Percentiles rank a stretch among this genome's conserved stretches.
Conservation (phyloP, 1,284 basidiomycete genomes). For the Thelephora terrestris region DNA sequence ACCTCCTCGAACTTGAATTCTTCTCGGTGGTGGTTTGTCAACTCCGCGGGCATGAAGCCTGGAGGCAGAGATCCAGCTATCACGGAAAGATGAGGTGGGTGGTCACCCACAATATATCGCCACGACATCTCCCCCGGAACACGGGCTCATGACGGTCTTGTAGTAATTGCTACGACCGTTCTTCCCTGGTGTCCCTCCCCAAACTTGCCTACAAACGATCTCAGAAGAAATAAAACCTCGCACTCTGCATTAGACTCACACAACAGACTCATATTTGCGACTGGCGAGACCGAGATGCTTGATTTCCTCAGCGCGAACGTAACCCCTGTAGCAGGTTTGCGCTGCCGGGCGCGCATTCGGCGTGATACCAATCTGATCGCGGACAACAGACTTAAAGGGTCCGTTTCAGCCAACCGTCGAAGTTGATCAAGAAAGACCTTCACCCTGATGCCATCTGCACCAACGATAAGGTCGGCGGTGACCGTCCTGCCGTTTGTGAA, state of each 20-base stretch:
- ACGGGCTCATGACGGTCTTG: constrained; percentile 28
- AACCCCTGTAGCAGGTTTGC: constrained; percentile 26
- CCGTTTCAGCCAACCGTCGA: neutral
- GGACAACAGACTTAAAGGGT: constrained; percentile 18
- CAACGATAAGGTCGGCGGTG: constrained; percentile 39
- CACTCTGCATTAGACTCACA: constrained; percentile 12
- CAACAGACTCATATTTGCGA: constrained; percentile 23
- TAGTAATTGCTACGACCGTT: constrained; percentile 24
- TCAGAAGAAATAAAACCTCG: constrained; percentile 26
- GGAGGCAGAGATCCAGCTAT: constrained; percentile 22
- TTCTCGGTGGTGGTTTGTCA: constrained; percentile 24
- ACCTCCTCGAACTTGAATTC: constrained; percentile 24
- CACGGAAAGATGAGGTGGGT: neutral
- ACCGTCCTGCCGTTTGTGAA: constrained; percentile 29
- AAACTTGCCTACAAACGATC: constrained; percentile 22
- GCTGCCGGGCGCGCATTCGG: constrained; percentile 23
- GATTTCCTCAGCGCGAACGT: constrained; percentile 20
- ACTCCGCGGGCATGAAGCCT: constrained; percentile 23
- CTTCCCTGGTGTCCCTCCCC: constrained; percentile 21
- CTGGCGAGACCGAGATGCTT: constrained; percentile 21
- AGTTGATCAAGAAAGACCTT: constrained; percentile 4
- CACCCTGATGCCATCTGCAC: constrained; percentile 39
- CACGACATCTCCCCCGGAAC: constrained; percentile 21
- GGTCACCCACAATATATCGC: constrained; percentile 21
- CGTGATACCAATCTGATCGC: constrained; percentile 19